Conservation (phyloP, 2,329 filamentous ascomycete species). For the Zymoseptoria tritici region DNA sequence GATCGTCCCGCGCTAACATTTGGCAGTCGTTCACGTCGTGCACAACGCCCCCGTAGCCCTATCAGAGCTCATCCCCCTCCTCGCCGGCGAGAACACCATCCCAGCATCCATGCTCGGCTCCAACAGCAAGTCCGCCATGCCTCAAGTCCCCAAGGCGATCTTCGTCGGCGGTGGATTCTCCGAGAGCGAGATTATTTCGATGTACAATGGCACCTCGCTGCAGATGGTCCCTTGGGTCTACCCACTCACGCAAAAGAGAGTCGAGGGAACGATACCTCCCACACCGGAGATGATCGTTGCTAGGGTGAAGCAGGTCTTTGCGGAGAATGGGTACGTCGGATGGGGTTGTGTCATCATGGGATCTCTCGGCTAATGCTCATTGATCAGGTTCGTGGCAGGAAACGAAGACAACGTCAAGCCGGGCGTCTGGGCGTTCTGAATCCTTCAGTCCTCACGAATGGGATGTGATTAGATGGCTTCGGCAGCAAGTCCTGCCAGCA, state of each 20-base stretch:
- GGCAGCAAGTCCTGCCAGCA: neutral
- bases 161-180: conserved; percentile 22
- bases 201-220: conserved; percentile 7
- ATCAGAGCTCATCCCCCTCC: conserved; percentile 17
- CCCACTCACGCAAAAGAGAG: conserved; percentile 7
- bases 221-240: conserved; percentile 17
- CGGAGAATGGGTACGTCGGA: conserved; percentile 2
- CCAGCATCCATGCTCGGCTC: conserved; percentile 16
- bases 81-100: conserved; percentile 10
- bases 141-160: conserved; percentile 16
- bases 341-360: neutral
- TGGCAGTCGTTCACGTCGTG: conserved; percentile 20
- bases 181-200: conserved; percentile 15
- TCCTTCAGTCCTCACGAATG: neutral
- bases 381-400: neutral
- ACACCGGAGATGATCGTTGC: conserved; percentile 4
- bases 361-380: neutral
- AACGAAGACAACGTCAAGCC: neutral
- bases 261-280: conserved; percentile 4
- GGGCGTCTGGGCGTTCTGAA: neutral
- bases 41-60: conserved; percentile 12
- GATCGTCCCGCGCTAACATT: neutral
- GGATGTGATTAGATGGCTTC: neutral
- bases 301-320: conserved; percentile 7
- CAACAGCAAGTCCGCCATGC: conserved; percentile 10